Base-by-base conservation (phyloP, 441 rosid species). In the Bocquillonia castaneifolia region DNA sequence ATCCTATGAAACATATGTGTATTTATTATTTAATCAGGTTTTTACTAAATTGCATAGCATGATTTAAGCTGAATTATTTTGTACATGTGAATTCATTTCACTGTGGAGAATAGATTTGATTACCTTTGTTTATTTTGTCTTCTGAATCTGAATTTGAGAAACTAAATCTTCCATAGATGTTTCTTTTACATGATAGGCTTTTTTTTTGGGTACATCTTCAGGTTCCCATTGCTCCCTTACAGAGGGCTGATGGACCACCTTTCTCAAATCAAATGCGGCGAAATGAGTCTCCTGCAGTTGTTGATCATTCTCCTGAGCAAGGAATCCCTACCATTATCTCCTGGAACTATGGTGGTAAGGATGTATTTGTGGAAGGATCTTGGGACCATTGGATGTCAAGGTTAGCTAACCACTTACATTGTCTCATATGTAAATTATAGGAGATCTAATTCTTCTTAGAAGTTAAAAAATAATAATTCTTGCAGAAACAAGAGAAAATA, bases 331-430 rank as follows among this genome's bases (percentile, higher is more conserved):
- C 74, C 14, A 56, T 91, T 44, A 85, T 93, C 74, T 85, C 87
- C 58, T 93, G 99, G 99, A 87, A 73, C 74, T 80, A 81, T 70
- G 97, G 95, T 60, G 99, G 99, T 53, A 85, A 79, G 73, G 92
- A 88, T 36, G 99, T 93, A 52, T 78, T 78, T 5, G 88, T 93
- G 37, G 90, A 88, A 83, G 99, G 99, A 64, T 91, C 97, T 42
- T 91, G 99, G 99, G 97, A 93, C 78, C 85, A 80, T 56, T 93
- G 97, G 91, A 80, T 71, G 63, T 83, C 96, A 52, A 89, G 88
- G 99, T 88, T 66, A 57, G 70, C 28, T 20, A 3, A 31, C 52
- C 17, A 10, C 58, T 53, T 68, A 42, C 17, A 40, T 40, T 2
- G n/a, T 40, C 45, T 1, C 10, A 13, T 0, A 40, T 37, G 3